Evolutionary conservation across 129 eudicot genomes (phyloP).

Genomic region (Centaurea solstitialis): DNA sequence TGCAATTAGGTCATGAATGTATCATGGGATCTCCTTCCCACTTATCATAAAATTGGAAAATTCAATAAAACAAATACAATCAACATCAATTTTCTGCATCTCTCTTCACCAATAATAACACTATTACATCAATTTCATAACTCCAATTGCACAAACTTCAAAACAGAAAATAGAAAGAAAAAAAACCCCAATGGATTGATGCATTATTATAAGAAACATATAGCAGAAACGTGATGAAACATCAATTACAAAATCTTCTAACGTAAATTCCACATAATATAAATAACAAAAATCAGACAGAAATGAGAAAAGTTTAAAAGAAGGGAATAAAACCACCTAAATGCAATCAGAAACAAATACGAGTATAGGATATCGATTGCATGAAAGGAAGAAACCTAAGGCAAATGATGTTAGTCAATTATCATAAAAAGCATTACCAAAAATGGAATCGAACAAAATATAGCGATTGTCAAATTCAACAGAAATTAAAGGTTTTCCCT

Average conservation of each 20-base stretch:
- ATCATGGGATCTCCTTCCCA: not conserved
- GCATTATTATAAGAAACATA: constrained; percentile 3
- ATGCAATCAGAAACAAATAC: constrained; percentile 29
- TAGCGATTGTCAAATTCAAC: not conserved
- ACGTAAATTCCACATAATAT: not conserved
- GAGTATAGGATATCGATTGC: constrained; percentile 18
- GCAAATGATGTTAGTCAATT: not conserved
- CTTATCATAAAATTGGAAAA: not conserved
- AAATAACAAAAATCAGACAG: not conserved
- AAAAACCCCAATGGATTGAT: not conserved
- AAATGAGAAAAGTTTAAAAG: not conserved
- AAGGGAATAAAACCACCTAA: constrained; percentile 21
- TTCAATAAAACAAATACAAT: not conserved
- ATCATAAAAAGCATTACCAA: constrained; percentile 11
- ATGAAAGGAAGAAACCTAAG: constrained; percentile 11
- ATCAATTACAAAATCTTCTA: constrained; percentile 3
- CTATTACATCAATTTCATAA: not conserved
- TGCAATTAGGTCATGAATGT: not conserved
- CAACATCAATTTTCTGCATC: not conserved
- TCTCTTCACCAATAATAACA: not conserved
- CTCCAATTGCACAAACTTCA: not conserved
- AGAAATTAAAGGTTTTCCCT: not conserved
- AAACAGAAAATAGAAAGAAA: not conserved
- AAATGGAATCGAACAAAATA: constrained; percentile 23
- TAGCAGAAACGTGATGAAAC: not conserved